Evolutionary conservation across 2,329 filamentous ascomycete species (phyloP).

Genomic region (Fusarium equiseti): DNA sequence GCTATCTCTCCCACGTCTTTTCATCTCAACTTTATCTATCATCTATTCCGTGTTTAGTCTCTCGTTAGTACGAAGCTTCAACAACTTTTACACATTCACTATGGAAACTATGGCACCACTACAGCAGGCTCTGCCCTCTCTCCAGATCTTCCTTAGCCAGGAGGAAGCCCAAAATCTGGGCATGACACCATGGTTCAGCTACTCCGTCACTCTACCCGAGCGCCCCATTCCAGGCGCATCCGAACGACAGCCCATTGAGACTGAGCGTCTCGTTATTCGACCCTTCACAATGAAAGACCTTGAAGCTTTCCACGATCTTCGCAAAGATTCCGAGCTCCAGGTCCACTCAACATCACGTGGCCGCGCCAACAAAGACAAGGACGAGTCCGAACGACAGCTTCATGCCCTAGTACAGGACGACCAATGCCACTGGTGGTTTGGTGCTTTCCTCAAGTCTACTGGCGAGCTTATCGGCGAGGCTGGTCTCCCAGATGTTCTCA

Average conservation of each 20-base stretch:
- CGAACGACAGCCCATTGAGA: slow-evolving; percentile 29
- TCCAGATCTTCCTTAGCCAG: slow-evolving; percentile 12
- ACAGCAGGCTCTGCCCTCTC: slow-evolving; percentile 9
- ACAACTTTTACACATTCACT: not conserved
- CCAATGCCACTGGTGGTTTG: slow-evolving; percentile 34
- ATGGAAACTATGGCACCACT: slow-evolving; percentile 38
- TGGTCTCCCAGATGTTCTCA: slow-evolving; percentile 25
- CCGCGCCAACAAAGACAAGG: slow-evolving; percentile 26
- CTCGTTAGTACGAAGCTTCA: not conserved
- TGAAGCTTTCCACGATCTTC: slow-evolving; percentile 36
- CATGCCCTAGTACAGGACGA: slow-evolving; percentile 18
- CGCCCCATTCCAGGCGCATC: slow-evolving; percentile 23
- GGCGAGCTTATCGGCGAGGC: slow-evolving; percentile 35
- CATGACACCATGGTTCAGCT: slow-evolving; percentile 40
- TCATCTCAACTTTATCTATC: not conserved
- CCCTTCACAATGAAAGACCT: slow-evolving; percentile 28
- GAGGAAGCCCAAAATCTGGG: slow-evolving; percentile 29
- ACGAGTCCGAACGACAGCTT: slow-evolving; percentile 24
- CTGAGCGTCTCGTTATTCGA: slow-evolving; percentile 30
- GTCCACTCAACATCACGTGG: slow-evolving; percentile 24
- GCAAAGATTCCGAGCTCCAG: slow-evolving; percentile 12
- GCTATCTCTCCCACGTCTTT: not conserved
- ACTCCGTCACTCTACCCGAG: slow-evolving; percentile 35
- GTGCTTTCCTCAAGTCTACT: slow-evolving; percentile 34
- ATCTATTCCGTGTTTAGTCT: not conserved